phyloP scores from a whole-genome alignment of 2,329 filamentous ascomycete species.

The Didymella keratinophila region DNA sequence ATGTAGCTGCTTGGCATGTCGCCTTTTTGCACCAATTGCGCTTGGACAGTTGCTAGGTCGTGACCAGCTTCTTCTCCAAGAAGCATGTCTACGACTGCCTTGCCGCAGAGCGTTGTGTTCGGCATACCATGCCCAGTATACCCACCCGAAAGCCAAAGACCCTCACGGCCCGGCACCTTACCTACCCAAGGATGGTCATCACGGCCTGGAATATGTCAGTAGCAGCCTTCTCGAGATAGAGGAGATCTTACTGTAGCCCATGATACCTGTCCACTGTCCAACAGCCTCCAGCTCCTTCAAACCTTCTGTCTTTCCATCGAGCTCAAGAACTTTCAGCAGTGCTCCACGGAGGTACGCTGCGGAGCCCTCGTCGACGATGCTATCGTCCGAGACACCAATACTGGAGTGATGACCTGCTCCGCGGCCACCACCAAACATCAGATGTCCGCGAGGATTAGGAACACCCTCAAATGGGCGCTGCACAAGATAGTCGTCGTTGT shows the following conservation, averaged over 20 bases:
- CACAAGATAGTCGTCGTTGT: constrained; percentile 75
- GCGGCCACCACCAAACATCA: constrained; percentile 77
- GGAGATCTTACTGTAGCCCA: constrained; percentile 65
- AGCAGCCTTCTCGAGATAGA: background rate
- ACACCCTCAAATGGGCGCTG: constrained; percentile 65
- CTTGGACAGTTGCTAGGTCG: constrained; percentile 37
- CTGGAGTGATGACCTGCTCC: constrained; percentile 57
- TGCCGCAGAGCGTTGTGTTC: constrained; percentile 71
- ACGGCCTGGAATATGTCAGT: constrained; percentile 37
- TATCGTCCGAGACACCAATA: constrained; percentile 68
- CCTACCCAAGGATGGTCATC: constrained; percentile 77
- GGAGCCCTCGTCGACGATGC: constrained; percentile 63
- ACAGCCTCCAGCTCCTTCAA: constrained; percentile 57
- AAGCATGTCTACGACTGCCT: constrained; percentile 69
- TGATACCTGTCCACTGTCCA: constrained; percentile 77
- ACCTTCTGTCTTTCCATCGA: constrained; percentile 47
- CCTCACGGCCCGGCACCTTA: constrained; percentile 64
- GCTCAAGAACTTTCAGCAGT: constrained; percentile 48
- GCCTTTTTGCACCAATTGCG: constrained; percentile 44
- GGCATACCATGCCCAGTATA: constrained; percentile 82
- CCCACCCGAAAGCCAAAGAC: constrained; percentile 70
- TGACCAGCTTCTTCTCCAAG: constrained; percentile 51
- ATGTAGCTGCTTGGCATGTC: constrained; percentile 51
- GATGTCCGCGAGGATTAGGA: constrained; percentile 58
- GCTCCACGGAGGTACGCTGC: constrained; percentile 63